phyloP scores from a whole-genome alignment of 345 rosid species.

The Rhizophora apiculata region DNA sequence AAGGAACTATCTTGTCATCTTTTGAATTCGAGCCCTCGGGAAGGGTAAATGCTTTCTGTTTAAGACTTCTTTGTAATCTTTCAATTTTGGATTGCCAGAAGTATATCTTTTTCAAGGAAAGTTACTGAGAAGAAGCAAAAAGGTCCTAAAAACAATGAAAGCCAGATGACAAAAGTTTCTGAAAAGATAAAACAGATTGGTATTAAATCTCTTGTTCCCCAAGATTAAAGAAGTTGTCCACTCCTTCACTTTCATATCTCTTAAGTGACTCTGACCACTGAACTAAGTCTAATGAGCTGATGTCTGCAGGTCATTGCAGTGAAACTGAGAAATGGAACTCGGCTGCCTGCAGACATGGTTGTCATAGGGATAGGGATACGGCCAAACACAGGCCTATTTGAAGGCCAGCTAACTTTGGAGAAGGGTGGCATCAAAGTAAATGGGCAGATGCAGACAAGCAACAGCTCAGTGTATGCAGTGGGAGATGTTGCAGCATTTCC shows the following conservation, averaged over 20 bases:
- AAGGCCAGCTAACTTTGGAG: constrained; percentile 82
- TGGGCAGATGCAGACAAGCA: constrained; percentile 77
- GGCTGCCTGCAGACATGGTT: constrained; percentile 71
- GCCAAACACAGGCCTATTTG: constrained; percentile 87
- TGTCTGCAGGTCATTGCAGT: constrained; percentile 68
- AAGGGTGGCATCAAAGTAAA: constrained; percentile 95
- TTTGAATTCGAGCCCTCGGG: constrained; percentile 62
- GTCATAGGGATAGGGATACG: constrained; percentile 94
- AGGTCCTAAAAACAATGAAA: neutral
- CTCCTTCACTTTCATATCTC: neutral
- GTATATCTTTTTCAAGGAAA: neutral
- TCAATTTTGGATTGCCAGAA: neutral
- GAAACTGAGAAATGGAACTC: constrained; percentile 75
- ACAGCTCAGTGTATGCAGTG: constrained; percentile 76
- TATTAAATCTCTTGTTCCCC: neutral
- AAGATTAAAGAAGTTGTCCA: too few relatives aligned
- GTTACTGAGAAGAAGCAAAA: neutral
- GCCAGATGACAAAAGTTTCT: neutral
- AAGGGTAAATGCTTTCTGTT: constrained; percentile 38
- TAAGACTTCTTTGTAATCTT: neutral
- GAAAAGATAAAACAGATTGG: neutral
- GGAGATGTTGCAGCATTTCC: constrained; percentile 95
- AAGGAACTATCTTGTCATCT: constrained; percentile 80
- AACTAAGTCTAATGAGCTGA: constrained; percentile 9
- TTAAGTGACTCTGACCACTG: too few relatives aligned